Base-by-base conservation (phyloP, 2,329 filamentous ascomycete genomes). In the Xylariaceae sp. region DNA sequence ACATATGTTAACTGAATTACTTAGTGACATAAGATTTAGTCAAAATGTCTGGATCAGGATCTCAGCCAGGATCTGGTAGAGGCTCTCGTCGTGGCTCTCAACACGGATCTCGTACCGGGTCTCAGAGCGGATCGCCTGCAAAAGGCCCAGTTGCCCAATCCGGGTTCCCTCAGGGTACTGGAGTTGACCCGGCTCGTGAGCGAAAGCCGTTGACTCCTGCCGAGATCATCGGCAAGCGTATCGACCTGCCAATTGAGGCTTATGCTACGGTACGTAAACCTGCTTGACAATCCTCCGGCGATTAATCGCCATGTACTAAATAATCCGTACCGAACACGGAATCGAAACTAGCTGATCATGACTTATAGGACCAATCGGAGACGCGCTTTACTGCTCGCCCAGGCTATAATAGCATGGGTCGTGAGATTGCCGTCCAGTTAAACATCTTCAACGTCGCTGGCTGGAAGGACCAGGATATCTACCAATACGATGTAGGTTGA, bases 401-500 rank as follows among this genome's bases (percentile, higher is more conserved):
- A 0, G 79, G 75, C 0, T 85, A 82, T 70, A 89, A 87, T 59
- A 81, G 73, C 1, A 29, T 57, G 3, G 88, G 87, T 1, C 83
- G 81, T 58, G 69, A 77, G 0, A 79, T 86, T 19, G 67, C 73
- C 0, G 65, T 91, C 1, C 72, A 79, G 0, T 75, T 96, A 40
- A 98, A 98, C 70, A 86, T 91, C 10, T 96, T 88, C 73, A 81
- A 86, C 0, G 87, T 97, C 52, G 74, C 71, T 0, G 74, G 77
- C 9, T 84, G 87, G 40, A 86, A 86, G 0, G 79, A 72, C 2
- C 81, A 78, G 12, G 82, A 84, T 0, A 83, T 97, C 20, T 87
- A 87, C 60, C 93, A 97, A 69, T 98, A 93, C 65, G 91, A 96
- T 75, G 90, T 93, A 76, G 81, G 89, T 81, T 40, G 6, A 7